Conservation (phyloP, 1,284 basidiomycete genomes). For the Laetiporus sulphureus region DNA sequence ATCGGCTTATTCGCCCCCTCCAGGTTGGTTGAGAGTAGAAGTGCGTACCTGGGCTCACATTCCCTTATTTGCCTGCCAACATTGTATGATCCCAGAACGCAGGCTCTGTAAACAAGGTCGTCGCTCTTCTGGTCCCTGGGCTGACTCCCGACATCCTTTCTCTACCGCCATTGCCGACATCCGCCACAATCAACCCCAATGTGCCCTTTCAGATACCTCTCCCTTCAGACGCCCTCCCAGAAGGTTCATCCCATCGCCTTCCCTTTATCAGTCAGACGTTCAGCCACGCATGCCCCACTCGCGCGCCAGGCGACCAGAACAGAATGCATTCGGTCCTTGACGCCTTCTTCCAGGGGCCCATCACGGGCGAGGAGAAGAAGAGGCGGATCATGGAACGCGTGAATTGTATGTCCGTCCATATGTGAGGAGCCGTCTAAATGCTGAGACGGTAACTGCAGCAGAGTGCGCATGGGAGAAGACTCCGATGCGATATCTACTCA, state of each 20-base stretch:
- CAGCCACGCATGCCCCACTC: conserved; percentile 85
- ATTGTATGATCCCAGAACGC: conserved; percentile 46
- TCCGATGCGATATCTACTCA: conserved; percentile 68
- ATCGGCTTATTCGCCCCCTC: conserved; percentile 73
- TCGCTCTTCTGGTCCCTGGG: conserved; percentile 76
- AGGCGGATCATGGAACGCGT: conserved; percentile 48
- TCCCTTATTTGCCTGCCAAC: background rate
- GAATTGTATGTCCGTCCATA: conserved; percentile 37
- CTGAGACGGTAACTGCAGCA: conserved; percentile 31
- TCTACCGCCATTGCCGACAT: conserved; percentile 58
- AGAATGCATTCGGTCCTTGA: conserved; percentile 83
- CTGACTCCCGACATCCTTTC: conserved; percentile 65
- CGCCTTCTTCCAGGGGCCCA: conserved; percentile 73
- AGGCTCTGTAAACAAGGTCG: conserved; percentile 66
- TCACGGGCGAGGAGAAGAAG: conserved; percentile 76
- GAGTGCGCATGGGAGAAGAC: conserved; percentile 52
- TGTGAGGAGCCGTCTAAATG: no score
- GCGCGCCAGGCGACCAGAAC: conserved; percentile 80
- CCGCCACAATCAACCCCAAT: conserved; percentile 59
- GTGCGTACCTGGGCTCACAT: conserved; percentile 33
- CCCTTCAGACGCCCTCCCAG: conserved; percentile 24
- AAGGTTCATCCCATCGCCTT: conserved; percentile 34
- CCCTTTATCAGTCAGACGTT: conserved; percentile 81
- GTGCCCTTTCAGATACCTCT: conserved; percentile 61
- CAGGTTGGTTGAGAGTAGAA: conserved; percentile 80